Percentiles rank a stretch among this genome's conserved stretches.
Conservation (phyloP, 768 basidiomycete genomes). For the Zangia roseola region DNA sequence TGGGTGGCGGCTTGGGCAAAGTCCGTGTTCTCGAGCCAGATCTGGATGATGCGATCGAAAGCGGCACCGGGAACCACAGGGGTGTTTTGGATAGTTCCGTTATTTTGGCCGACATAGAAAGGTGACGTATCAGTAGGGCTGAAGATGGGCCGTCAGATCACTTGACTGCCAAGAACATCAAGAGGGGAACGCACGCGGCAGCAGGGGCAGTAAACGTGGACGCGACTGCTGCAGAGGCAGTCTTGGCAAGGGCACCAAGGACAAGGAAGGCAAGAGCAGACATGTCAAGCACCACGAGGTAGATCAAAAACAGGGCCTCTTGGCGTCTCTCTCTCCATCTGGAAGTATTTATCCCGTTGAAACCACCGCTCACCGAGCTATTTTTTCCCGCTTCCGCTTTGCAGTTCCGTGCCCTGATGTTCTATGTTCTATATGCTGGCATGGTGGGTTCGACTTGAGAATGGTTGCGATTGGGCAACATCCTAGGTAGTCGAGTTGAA, state of each 20-base stretch:
- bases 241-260: conserved; percentile 14
- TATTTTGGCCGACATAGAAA: conserved; percentile 42
- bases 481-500: not conserved
- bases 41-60: conserved; percentile 47
- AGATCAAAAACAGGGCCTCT: not conserved
- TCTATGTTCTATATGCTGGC: not conserved
- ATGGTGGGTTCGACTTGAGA: not conserved
- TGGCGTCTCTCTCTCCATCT: not conserved
- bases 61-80: conserved; percentile 39
- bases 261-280: conserved; percentile 9
- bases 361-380: not conserved
- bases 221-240: conserved; percentile 17
- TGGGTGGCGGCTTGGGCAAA: conserved; percentile 31
- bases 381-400: no score
- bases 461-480: not conserved
- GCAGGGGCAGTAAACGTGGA: conserved; percentile 22
- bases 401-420: no score
- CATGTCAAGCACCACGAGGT: conserved; percentile 6
- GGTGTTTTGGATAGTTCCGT: conserved; percentile 39
- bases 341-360: conserved; percentile 7
- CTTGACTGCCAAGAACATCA: not conserved
- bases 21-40: conserved; percentile 63
- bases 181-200: conserved; percentile 16
- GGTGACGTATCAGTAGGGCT: conserved; percentile 26
- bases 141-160: not conserved